phyloP scores from a whole-genome alignment of 2,329 filamentous ascomycete species.

The Aspergillus vadensis region DNA sequence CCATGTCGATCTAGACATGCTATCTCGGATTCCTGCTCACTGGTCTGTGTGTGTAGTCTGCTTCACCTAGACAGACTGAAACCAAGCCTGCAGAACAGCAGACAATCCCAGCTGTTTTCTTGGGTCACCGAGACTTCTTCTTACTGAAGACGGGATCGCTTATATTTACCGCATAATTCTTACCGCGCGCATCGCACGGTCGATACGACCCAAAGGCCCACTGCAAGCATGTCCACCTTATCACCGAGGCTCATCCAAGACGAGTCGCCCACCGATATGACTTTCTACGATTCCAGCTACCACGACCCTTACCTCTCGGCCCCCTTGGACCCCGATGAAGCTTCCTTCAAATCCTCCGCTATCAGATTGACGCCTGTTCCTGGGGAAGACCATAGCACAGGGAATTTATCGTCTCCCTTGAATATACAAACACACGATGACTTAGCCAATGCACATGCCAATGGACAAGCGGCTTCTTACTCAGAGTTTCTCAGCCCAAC shows the following conservation, averaged over 20 bases:
- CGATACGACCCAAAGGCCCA: background rate
- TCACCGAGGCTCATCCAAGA: conserved; percentile 25
- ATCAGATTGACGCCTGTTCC: conserved; percentile 35
- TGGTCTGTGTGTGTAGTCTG: background rate
- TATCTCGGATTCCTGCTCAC: background rate
- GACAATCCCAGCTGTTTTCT: background rate
- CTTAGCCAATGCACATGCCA: conserved; percentile 14
- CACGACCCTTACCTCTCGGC: conserved; percentile 45
- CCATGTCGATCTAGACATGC: conserved; percentile 6
- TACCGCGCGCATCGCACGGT: background rate
- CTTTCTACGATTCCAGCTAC: conserved; percentile 35
- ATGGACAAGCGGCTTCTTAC: conserved; percentile 24
- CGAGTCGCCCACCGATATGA: conserved; percentile 28
- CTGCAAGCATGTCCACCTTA: conserved; percentile 24
- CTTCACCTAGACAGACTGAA: background rate
- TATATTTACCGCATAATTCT: background rate
- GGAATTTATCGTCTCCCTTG: conserved; percentile 20
- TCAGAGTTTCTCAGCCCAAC: conserved; percentile 34
- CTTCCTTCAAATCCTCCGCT: conserved; percentile 35
- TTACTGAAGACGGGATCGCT: background rate
- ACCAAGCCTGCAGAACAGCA: background rate
- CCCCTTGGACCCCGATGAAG: conserved; percentile 42
- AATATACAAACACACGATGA: conserved; percentile 11
- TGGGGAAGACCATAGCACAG: conserved; percentile 22
- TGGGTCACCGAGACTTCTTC: too few species aligned